Percentiles rank a stretch among this genome's conserved stretches.
These are phyloP conservation scores for Delphinella strobiligena DNA, from an alignment of 2,329 filamentous ascomycete species.

Conservation along the genomic window DNA sequence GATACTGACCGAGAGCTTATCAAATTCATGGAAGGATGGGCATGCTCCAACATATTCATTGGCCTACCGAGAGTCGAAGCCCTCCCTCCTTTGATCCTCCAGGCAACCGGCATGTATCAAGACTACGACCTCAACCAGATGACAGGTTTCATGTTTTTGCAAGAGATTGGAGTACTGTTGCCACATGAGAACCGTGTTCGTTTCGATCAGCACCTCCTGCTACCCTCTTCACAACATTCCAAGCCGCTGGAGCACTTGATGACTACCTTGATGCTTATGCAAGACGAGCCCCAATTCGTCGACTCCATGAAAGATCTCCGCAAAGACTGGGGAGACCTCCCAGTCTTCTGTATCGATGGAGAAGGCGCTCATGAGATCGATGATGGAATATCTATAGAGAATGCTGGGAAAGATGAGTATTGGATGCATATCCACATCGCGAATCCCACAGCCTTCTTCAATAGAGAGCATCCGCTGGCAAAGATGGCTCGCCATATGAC, in stretches of 20 bases:
- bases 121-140: conserved; percentile 35
- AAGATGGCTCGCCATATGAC: conserved; percentile 49
- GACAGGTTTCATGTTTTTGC: conserved; percentile 54
- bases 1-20: conserved; percentile 45
- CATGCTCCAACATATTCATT: conserved; percentile 44
- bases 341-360: conserved; percentile 63
- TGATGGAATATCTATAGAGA: conserved; percentile 63
- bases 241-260: conserved; percentile 32
- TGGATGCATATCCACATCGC: conserved; percentile 74
- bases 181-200: conserved; percentile 59
- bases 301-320: conserved; percentile 48
- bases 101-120: conserved; percentile 49
- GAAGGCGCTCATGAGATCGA: conserved; percentile 59
- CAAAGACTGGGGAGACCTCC: conserved; percentile 45
- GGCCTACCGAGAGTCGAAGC: conserved; percentile 43
- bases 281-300: conserved; percentile 24
- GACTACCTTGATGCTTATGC: conserved; percentile 17
- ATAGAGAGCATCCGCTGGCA: conserved; percentile 45
- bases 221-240: conserved; percentile 36
- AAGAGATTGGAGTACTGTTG: conserved; percentile 60
- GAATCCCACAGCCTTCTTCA: conserved; percentile 62
- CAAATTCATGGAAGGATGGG: conserved; percentile 58
- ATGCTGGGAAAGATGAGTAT: conserved; percentile 32
- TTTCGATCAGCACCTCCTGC: conserved; percentile 43
- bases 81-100: conserved; percentile 53